phyloP scores from a whole-genome alignment of 129 eudicot genomes.

The Lactuca saligna region DNA sequence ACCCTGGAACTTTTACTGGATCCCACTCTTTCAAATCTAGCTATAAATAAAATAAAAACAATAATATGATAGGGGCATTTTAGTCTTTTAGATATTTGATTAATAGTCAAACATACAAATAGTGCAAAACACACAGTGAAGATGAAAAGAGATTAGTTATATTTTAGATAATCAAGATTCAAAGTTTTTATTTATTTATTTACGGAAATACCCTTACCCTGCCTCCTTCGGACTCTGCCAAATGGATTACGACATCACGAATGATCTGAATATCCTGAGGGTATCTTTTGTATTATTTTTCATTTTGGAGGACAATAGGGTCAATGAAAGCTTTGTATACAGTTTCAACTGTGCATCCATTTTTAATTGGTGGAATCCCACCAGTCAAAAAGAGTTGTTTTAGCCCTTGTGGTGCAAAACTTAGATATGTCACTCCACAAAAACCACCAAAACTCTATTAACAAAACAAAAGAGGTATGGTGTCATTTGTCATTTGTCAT shows the following conservation, averaged over 20 bases:
- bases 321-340: conserved; percentile 73
- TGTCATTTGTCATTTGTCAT: too few species aligned
- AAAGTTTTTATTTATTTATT: neutral
- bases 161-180: conserved; percentile 4
- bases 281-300: conserved; percentile 80
- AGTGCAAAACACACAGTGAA: conserved; percentile 48
- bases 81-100: neutral
- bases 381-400: conserved; percentile 84
- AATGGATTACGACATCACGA: conserved; percentile 58
- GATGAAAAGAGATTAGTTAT: neutral
- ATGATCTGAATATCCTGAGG: conserved; percentile 79
- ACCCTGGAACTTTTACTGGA: conserved; percentile 80
- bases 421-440: conserved; percentile 89
- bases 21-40: conserved; percentile 94
- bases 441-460: conserved; percentile 93
- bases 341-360: conserved; percentile 78
- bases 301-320: conserved; percentile 59
- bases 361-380: conserved; percentile 82
- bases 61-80: neutral
- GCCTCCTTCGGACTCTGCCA: conserved; percentile 83
- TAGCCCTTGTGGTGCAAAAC: conserved; percentile 88
- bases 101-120: conserved; percentile 49
- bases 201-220: conserved; percentile 57
- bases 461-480: neutral
- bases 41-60: conserved; percentile 34